Base-by-base conservation (phyloP, 345 rosid genomes). In the Cochlearia excelsa region DNA sequence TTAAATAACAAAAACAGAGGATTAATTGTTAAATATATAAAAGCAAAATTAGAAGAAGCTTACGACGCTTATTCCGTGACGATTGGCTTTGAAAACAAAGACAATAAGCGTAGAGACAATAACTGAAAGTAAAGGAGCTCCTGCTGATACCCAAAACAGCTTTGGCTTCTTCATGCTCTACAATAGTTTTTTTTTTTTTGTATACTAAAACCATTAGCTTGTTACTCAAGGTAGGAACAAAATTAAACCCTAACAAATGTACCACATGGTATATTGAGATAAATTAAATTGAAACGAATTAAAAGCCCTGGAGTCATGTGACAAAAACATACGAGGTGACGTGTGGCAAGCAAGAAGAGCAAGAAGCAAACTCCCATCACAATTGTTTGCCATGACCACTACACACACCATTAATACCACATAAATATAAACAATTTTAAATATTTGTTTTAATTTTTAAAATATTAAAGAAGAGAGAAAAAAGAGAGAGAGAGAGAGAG, bases 381-480 rank as follows among this genome's bases (percentile, higher is more conserved):
- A 59, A 85, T 79, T 37, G 97, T 89, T 71, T 93, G 89, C 99
- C 99, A 93, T 57, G 97, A 85, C 94, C 97, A 89, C 99, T 93
- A 84, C 83, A 39, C 11, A 10, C 5, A 38, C 7, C 23, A 49
- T 35, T 9, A 40, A 38, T 38, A n/a, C 23, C 44, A 52, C 23
- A 9, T 23, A 45, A 3, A 2, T 34, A 40, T 26, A 8, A 31
- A 35, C 5, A 47, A 2, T 11, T 27, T 16, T 16, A 16, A 16
- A 16, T 7, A 28, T 8, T 7, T 5, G 27, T 54, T 7, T 33
- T 28, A 30, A 2, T 1, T 9, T 16, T 16, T 16, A 16, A 16
- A 16, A 16, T 16, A 16, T 16, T 16, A 16, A 16, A 16, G 61
- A 71, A 3, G 59, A 28, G 1, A 9, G 31, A 63, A 33, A 42